Evolutionary conservation across 2,329 filamentous ascomycete species (phyloP), one percentile per base, ranked within the genome.

Genomic region (Aspergillus sp.): DNA sequence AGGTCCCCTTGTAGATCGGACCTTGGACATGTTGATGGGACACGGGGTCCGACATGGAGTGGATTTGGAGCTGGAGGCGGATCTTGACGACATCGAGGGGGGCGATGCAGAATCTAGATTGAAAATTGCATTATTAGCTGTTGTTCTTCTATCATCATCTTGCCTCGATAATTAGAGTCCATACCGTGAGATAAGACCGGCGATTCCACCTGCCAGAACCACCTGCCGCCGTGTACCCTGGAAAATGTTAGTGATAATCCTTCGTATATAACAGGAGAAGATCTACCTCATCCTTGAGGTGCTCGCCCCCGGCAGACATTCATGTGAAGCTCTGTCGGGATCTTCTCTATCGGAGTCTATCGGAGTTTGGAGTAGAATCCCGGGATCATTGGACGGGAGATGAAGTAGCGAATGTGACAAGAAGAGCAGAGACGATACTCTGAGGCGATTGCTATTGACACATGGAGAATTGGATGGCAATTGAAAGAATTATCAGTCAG

Each of bases 1-100:
- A 60, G 0, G 88, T 89, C 57, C 89, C 89, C 63, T 85, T 88
- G 72, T 91, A 65, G 46, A 77, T 44, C 59, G 71, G 70, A 2
- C 68, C 74, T 44, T 64, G 60, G 49, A 75, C 60, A 54, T 70
- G 61, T 45, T 72, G 72, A 53, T 81, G 75, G 41, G 82, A 78
- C 7, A 83, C 69, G 2, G 88, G 86, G 62, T 91, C 85, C 59
- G 85, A 85, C 51, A 88, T 80, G 43, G 88, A 90, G 72, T 94
- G 86, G 41, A 87, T 82, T 69, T 97, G 93, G 15, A 98, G 83
- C 68, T 98, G 93, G 41, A 97, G 84, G 42, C 93, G 88, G 71
- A 98, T 98, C 76, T 98, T 97, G 72, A 97, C 83, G 53, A 98
- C 93, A 69, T 98, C 93, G 57, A 98, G 86, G 46, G 93, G 93